Base-by-base conservation (phyloP, 768 basidiomycete species). In the Mycena vulgaris region DNA sequence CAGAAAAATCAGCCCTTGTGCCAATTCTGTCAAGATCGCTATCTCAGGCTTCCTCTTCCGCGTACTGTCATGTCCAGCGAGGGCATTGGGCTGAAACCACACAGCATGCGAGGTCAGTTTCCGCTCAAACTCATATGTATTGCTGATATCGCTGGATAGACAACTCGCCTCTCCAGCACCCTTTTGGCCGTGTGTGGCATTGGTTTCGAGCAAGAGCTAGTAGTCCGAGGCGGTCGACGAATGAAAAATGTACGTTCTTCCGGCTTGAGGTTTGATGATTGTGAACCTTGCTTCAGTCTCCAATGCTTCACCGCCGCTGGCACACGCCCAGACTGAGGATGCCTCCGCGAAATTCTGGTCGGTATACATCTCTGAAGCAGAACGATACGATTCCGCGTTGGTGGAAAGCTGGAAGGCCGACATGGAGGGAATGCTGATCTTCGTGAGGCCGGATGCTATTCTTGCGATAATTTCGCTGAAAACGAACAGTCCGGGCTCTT, bases 321-420 rank as follows among this genome's bases (percentile, higher is more conserved):
- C n/a, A 10, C 31, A 55, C 23, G 30, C 52, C 23, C 52, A 55
- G 33, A 35, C 52, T 2, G 63, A 45, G 27, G 59, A 35, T 13
- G 59, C 42, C 5, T n/a, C 59, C 3, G 42, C 59, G 3, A 60
- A 60, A 23, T 39, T 60, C 11, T 60, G 59, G 59, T 35, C 59
- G 2, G n/a, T 60, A 3, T 60, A 60, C 37, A 39, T 33, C 16
- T 21, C 42, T 3, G 59, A 60, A 48, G 59, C 59, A 23, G 59
- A 60, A 25, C 33, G 37, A 4, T 60, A 60, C 19, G 59, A 60
- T 28, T 39, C 28, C 28, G 59, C 42, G 19, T 30, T 60, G 21
- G 59, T 60, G 6, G 59, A 60, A 19, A 60, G 59, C 45, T 60
- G 59, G 59, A 60, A 35, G 23, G 37, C 42, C 1, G 57, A 58